Conservation (phyloP, 345 rosid species). For the Citrus inodora region DNA sequence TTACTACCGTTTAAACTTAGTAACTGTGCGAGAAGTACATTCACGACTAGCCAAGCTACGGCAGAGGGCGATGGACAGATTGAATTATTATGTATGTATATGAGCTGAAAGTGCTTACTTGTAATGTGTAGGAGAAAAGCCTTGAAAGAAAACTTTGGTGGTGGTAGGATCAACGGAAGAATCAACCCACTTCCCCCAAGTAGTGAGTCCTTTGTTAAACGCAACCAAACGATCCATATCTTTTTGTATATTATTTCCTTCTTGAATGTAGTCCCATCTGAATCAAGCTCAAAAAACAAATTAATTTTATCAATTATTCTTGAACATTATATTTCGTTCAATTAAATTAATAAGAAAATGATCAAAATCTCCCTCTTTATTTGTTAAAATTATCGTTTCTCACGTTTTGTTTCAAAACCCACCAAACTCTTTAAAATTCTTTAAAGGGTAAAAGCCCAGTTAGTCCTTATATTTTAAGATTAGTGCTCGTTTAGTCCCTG, state of each 20-base stretch:
- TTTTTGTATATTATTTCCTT: conserved; percentile 27
- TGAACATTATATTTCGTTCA: not conserved
- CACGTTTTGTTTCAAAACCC: not conserved
- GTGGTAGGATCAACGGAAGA: conserved; percentile 36
- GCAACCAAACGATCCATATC: conserved; percentile 67
- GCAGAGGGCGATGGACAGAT: too few species aligned
- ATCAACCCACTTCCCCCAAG: conserved; percentile 66
- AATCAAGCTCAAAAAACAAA: not conserved
- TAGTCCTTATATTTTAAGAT: too few species aligned
- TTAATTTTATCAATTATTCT: not conserved
- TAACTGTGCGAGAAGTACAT: too few species aligned
- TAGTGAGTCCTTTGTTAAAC: conserved; percentile 42
- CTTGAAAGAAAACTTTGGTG: conserved; percentile 52
- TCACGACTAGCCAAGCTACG: too few species aligned
- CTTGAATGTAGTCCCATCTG: conserved; percentile 60
- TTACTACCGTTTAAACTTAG: too few species aligned
- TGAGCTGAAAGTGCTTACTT: conserved; percentile 28
- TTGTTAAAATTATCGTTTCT: too few species aligned
- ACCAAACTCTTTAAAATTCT: not conserved
- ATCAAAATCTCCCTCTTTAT: not conserved
- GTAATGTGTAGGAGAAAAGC: conserved; percentile 54
- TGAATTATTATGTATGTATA: not conserved
- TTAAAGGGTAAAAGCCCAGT: too few species aligned
- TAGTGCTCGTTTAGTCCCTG: too few species aligned
- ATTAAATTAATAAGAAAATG: too few species aligned